phyloP scores from a whole-genome alignment of 2,329 filamentous ascomycete species.

The Neofusicoccum umdonicola region DNA sequence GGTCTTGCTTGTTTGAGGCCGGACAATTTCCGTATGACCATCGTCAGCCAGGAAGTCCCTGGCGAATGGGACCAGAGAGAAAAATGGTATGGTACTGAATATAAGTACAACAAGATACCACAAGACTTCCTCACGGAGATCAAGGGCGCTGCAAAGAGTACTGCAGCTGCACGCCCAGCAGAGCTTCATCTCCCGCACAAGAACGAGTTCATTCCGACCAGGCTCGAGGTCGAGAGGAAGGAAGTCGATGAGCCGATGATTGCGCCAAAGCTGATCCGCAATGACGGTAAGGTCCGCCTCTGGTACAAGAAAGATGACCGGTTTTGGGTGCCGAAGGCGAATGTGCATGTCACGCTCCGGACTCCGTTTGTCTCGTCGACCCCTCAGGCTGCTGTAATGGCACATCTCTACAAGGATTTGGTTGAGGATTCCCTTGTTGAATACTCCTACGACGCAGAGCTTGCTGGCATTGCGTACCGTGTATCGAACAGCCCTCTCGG shows the following conservation, averaged over 20 bases:
- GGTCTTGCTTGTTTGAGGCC: conserved; percentile 73
- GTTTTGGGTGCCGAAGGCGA: conserved; percentile 97
- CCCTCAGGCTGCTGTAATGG: conserved; percentile 74
- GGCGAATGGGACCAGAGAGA: conserved; percentile 85
- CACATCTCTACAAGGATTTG: conserved; percentile 77
- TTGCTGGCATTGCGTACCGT: conserved; percentile 82
- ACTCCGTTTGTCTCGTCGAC: conserved; percentile 78
- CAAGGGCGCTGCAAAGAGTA: conserved; percentile 59
- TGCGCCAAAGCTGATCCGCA: conserved; percentile 77
- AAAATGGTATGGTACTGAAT: conserved; percentile 97
- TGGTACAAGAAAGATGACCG: conserved; percentile 99
- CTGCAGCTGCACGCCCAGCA: conserved; percentile 58
- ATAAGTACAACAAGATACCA: conserved; percentile 78
- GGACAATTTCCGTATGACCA: conserved; percentile 83
- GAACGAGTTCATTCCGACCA: conserved; percentile 94
- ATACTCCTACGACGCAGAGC: conserved; percentile 93
- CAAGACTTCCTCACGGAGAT: conserved; percentile 71
- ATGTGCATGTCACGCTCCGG: conserved; percentile 74
- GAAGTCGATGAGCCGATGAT: conserved; percentile 73
- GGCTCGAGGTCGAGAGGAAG: conserved; percentile 92
- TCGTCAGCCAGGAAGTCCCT: conserved; percentile 80
- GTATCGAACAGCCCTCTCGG: conserved; percentile 72
- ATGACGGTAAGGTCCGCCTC: conserved; percentile 74
- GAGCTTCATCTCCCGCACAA: conserved; percentile 83
- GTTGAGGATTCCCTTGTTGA: conserved; percentile 87